These are phyloP conservation scores for Phytophthora ramorum DNA, from an alignment of 352 stramenopile genomes.

Conservation along the genomic window DNA sequence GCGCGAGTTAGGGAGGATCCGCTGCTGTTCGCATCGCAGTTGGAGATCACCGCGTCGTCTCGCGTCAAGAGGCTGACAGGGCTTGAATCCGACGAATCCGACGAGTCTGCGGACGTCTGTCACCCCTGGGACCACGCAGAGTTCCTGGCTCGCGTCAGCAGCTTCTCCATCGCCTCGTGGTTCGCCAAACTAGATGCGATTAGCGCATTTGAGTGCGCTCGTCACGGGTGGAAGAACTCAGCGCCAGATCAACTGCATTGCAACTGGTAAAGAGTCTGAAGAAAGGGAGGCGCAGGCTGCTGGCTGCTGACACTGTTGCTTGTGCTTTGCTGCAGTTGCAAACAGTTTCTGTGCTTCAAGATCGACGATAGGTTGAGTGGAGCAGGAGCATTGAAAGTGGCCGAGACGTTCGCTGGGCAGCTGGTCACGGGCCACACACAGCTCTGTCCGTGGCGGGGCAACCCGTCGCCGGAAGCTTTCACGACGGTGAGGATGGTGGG, in stretches of 20 bases:
- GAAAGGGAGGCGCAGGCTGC: background rate
- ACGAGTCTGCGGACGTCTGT: constrained; percentile 16
- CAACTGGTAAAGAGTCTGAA: constrained; percentile 27
- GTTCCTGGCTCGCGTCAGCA: constrained; percentile 61
- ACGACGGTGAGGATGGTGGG: constrained; percentile 42
- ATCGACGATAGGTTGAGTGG: constrained; percentile 62
- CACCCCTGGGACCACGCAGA: constrained; percentile 56
- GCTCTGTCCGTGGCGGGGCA: constrained; percentile 67
- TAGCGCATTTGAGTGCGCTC: constrained; percentile 53
- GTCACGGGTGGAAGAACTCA: constrained; percentile 62
- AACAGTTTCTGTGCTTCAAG: constrained; percentile 55
- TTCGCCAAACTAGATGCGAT: constrained; percentile 67
- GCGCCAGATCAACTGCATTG: constrained; percentile 55
- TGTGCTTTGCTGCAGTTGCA: constrained; percentile 39
- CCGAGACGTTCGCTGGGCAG: constrained; percentile 44
- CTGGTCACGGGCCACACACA: constrained; percentile 49
- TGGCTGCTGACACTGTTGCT: constrained; percentile 15
- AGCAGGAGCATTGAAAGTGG: constrained; percentile 44
- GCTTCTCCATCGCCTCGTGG: constrained; percentile 64
- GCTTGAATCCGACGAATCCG: background rate
- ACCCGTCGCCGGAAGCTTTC: constrained; percentile 64
- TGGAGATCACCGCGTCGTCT: background rate
- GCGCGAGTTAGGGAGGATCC: constrained; percentile 29
- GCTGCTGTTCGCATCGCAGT: constrained; percentile 19
- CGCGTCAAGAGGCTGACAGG: constrained; percentile 8